Evolutionary conservation across 176 grass and related monocot genomes (phyloP), one percentile per base, ranked within the genome.

Genomic region (Eremochloa ophiuroides): DNA sequence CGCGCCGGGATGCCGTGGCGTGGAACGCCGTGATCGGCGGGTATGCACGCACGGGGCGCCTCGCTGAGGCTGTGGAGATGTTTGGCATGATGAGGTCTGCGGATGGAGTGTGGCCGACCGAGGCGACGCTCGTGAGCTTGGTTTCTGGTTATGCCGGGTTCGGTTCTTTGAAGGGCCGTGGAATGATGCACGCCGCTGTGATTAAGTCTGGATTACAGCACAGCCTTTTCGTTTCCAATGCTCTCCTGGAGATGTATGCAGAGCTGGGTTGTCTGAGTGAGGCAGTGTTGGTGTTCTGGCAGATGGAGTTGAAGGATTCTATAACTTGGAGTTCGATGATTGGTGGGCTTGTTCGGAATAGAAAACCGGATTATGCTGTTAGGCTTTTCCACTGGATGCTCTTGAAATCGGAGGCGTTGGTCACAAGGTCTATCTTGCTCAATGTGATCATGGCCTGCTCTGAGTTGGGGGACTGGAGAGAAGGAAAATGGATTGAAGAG

Each of bases 281-380:
- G 75, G 87, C 87, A 44, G 74, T 73, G 51, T 47, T 20, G 10
- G 60, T 96, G 67, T 96, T 96, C 53, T 50, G 66, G 75, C 29
- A 78, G 33, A 92, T 96, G 90, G 41, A 10, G 33, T 23, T 15
- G 25, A 95, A 86, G 80, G 93, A 96, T 93, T 74, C 87, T 44
- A 56, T 90, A 4, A 90, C 93, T 41, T 96, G 84, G 89, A 96
- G 90, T 67, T 81, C 78, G 2, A 86, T 96, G 74, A 89, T 97
- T 25, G 83, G 90, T 10, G 93, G 85, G 13, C 79, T 88, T 84
- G 80, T 87, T 75, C 76, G 58, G 66, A 86, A 96, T 64, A 62
- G 76, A 10, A 46, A 46, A 69, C 80, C 90, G 0, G 43, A 18
- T 48, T 68, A 64, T 28, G 85, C 88, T 74, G 66, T 93, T 56